A percentile compares a stretch with the other conserved stretches of the same genome.
These are phyloP conservation scores for Acidiella bohemica DNA, from an alignment of 495 filamentous ascomycete genomes.

Conservation along the genomic window DNA sequence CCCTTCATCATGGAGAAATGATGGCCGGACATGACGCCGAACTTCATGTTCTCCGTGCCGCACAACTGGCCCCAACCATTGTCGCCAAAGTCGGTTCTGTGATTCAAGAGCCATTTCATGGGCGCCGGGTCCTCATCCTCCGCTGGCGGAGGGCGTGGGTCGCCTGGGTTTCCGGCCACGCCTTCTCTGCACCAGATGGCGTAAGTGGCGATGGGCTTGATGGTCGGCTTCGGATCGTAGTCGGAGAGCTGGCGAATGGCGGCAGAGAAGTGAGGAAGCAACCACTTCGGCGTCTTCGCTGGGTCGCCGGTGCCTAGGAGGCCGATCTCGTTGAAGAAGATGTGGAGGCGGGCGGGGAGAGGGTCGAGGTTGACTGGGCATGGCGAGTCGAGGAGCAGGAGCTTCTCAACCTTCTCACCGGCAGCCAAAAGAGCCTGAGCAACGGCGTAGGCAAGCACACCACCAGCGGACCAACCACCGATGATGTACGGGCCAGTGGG, in stretches of 20 bases:
- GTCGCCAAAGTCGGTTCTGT: conserved; percentile 62
- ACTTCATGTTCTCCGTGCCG: conserved; percentile 47
- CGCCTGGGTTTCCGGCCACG: conserved; percentile 55
- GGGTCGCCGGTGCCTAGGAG: conserved; percentile 58
- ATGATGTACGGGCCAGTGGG: conserved; percentile 59
- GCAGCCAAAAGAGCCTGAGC: conserved; percentile 54
- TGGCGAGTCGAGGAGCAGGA: conserved; percentile 74
- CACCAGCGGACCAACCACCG: conserved; percentile 74
- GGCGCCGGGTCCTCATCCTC: conserved; percentile 47
- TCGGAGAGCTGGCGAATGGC: conserved; percentile 61
- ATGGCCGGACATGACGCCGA: conserved; percentile 50
- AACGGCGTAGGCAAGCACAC: conserved; percentile 77
- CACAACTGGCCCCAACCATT: conserved; percentile 71
- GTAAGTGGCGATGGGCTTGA: conserved; percentile 47
- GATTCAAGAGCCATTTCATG: conserved; percentile 70
- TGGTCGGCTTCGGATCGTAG: conserved; percentile 49
- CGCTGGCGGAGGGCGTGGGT: conserved; percentile 44
- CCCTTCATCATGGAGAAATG: conserved; percentile 60
- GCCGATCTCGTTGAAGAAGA: conserved; percentile 66
- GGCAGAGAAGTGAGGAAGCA: conserved; percentile 70
- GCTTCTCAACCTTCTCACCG: conserved; percentile 55
- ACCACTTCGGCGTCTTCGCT: conserved; percentile 58
- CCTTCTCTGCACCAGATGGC: conserved; percentile 73
- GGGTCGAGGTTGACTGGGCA: conserved; percentile 66
- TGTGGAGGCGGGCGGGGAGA: conserved; percentile 59